Evolutionary conservation across 768 basidiomycete genomes (phyloP).

Genomic region (Tricholoma saponaceum): DNA sequence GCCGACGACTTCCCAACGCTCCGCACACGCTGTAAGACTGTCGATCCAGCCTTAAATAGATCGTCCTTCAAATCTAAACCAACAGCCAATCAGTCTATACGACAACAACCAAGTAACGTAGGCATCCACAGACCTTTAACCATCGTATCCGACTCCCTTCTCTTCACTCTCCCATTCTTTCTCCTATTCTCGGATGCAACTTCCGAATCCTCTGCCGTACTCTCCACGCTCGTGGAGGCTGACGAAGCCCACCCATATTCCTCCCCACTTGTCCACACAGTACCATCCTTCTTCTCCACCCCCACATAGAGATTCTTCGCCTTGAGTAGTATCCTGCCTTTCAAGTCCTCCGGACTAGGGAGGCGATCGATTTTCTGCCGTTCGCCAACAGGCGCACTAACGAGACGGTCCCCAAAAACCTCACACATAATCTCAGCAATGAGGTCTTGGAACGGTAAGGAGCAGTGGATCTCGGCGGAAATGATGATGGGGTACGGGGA

Average conservation of each 20-base stretch:
- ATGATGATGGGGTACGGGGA: constrained; percentile 96
- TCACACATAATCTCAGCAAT: constrained; percentile 43
- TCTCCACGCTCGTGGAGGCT: constrained; percentile 8
- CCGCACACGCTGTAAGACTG: constrained; percentile 36
- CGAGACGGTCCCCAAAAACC: constrained; percentile 41
- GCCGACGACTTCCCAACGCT: constrained; percentile 27
- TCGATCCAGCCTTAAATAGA: constrained; percentile 33
- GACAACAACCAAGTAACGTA: not conserved
- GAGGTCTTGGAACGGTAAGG: constrained; percentile 49
- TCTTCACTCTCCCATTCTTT: constrained; percentile 13
- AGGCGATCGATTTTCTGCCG: constrained; percentile 47
- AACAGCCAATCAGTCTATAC: not conserved
- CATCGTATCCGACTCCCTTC: constrained; percentile 23
- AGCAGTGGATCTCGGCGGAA: constrained; percentile 94
- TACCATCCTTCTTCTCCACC: constrained; percentile 2
- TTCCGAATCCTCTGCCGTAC: constrained; percentile 37
- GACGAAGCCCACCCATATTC: constrained; percentile 18
- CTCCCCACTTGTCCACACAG: constrained; percentile 14
- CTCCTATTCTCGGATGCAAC: constrained; percentile 17
- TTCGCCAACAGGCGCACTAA: constrained; percentile 32
- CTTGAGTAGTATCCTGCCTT: constrained; percentile 82
- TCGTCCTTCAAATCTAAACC: constrained; percentile 25
- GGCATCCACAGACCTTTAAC: constrained; percentile 24
- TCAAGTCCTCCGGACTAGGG: constrained; percentile 88
- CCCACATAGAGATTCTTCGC: constrained; percentile 72